Conservation (phyloP, 139 green algal species). For the Coccomyxa sp. region DNA sequence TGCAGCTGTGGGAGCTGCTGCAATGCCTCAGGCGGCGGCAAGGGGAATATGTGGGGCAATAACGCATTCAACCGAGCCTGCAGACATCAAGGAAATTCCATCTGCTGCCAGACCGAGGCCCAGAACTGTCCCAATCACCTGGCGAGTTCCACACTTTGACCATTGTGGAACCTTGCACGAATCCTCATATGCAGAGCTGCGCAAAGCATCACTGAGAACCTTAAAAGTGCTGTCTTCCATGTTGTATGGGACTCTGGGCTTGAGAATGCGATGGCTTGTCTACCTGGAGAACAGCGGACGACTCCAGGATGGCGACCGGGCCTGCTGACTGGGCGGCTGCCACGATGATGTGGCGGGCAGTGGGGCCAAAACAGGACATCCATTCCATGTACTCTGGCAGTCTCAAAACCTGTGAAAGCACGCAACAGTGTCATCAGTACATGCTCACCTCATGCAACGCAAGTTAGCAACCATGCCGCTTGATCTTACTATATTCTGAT, state of each 20-base stretch:
- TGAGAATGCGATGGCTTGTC: too few species aligned
- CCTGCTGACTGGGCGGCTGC: background rate
- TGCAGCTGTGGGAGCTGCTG: background rate
- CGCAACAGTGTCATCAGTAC: background rate
- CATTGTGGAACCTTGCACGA: too few species aligned
- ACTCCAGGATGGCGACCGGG: constrained; percentile 18
- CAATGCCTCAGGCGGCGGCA: constrained; percentile 14
- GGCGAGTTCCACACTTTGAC: too few species aligned
- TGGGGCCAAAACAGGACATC: constrained; percentile 22
- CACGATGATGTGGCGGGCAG: constrained; percentile 14
- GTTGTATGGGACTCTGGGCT: too few species aligned
- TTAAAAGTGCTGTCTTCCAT: too few species aligned
- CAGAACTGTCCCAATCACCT: too few species aligned
- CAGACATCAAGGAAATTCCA: background rate
- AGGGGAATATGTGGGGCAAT: constrained; percentile 61
- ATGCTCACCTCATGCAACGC: too few species aligned
- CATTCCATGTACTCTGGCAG: constrained; percentile 30
- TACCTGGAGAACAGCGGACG: constrained; percentile 36
- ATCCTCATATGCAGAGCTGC: too few species aligned
- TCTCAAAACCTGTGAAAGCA: constrained; percentile 37
- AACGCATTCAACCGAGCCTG: constrained; percentile 66
- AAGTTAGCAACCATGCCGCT: too few species aligned
- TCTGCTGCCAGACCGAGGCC: too few species aligned
- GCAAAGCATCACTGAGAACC: too few species aligned
- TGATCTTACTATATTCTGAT: too few species aligned